phyloP scores from a whole-genome alignment of 2,329 filamentous ascomycete genomes.

The Aspergillus awamori region DNA sequence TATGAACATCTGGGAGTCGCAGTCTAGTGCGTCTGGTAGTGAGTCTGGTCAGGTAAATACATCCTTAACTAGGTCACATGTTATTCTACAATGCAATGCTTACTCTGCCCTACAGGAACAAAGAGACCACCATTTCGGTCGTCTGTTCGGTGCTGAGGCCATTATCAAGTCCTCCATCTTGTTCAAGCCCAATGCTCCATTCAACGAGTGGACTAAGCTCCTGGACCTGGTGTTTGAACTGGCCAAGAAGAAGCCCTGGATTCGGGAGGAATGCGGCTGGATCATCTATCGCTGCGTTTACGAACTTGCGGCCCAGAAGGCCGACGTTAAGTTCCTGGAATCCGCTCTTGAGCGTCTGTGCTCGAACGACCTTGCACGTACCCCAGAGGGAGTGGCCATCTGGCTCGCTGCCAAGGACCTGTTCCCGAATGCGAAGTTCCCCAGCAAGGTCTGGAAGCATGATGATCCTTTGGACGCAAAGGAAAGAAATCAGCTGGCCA shows the following conservation, averaged over 20 bases:
- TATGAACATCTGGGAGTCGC: constrained; percentile 55
- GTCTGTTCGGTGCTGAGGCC: constrained; percentile 83
- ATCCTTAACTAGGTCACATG: background rate
- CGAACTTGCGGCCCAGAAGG: constrained; percentile 49
- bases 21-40: constrained; percentile 56
- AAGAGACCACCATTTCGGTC: constrained; percentile 80
- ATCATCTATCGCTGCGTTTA: constrained; percentile 73
- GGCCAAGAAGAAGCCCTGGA: constrained; percentile 81
- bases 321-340: constrained; percentile 56
- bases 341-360: constrained; percentile 65
- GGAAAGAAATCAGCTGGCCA: constrained; percentile 69
- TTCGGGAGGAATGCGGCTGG: constrained; percentile 84
- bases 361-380: constrained; percentile 70
- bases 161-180: constrained; percentile 78
- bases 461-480: constrained; percentile 72
- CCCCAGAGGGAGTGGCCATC: constrained; percentile 84
- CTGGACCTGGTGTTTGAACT: constrained; percentile 73
- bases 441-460: constrained; percentile 71
- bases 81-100: background rate
- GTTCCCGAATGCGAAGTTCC: constrained; percentile 67
- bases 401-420: constrained; percentile 73
- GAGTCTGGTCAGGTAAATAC: constrained; percentile 56
- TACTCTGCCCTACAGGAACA: constrained; percentile 68
- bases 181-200: constrained; percentile 59
- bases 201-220: constrained; percentile 59